Percentiles rank a stretch among this genome's conserved stretches.
These are phyloP conservation scores for Fusarium siculi DNA, from an alignment of 2,329 filamentous ascomycete genomes.

Conservation along the genomic window DNA sequence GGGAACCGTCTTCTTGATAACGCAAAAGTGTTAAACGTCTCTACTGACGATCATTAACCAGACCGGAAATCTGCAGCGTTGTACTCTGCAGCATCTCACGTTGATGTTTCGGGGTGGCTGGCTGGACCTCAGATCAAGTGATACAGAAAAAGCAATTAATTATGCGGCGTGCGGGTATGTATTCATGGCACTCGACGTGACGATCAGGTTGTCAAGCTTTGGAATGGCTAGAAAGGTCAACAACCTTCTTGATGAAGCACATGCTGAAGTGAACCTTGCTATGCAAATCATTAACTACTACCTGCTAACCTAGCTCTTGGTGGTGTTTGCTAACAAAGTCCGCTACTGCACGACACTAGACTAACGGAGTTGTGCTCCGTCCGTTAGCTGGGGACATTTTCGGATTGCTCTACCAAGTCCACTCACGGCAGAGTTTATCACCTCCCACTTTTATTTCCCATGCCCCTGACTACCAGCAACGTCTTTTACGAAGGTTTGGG, in stretches of 20 bases:
- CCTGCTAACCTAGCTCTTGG: background rate
- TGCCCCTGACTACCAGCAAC: constrained; percentile 18
- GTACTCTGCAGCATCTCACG: constrained; percentile 2
- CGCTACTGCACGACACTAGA: background rate
- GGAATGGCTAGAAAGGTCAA: background rate
- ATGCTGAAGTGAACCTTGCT: background rate
- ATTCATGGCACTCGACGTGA: background rate
- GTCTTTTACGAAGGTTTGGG: background rate
- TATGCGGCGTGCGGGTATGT: background rate
- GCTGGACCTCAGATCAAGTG: constrained; percentile 16
- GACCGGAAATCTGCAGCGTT: constrained; percentile 8
- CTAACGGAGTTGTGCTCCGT: background rate
- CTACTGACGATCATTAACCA: constrained; percentile 8
- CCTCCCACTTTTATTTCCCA: background rate
- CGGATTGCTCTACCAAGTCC: background rate
- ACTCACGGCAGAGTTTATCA: background rate
- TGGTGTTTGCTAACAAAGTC: constrained; percentile 6
- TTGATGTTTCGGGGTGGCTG: background rate
- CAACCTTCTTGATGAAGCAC: background rate
- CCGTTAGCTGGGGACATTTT: background rate
- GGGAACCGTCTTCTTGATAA: background rate
- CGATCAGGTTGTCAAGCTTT: background rate
- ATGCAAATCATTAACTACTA: background rate
- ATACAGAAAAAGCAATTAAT: constrained; percentile 11
- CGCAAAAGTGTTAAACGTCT: constrained; percentile 17